Evolutionary conservation across 176 grass and related monocot genomes (phyloP).

Genomic region (Ensete ventricosum): DNA sequence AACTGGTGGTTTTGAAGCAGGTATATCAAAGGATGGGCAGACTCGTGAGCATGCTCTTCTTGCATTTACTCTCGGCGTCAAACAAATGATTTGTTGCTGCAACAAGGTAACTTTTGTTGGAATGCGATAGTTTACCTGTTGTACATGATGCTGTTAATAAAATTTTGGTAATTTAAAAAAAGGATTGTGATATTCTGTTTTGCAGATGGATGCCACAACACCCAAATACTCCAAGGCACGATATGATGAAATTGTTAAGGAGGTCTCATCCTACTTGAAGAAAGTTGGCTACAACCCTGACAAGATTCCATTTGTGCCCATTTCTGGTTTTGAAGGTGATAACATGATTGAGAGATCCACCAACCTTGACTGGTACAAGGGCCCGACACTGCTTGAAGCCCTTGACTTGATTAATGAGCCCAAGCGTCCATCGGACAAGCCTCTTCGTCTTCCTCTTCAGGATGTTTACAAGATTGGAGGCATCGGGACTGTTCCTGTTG

Average conservation of each 20-base stretch:
- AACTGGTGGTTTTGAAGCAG: slow-evolving; percentile 8
- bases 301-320: slow-evolving; percentile 1
- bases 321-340: slow-evolving; percentile 10
- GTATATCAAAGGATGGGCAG: slow-evolving; percentile 6
- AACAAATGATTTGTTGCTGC: slow-evolving; percentile 1
- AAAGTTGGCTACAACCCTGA: slow-evolving; percentile 6
- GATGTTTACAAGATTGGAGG: slow-evolving; percentile 13
- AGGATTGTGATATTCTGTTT: not conserved
- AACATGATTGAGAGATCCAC: slow-evolving; percentile 9
- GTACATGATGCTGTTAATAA: not conserved
- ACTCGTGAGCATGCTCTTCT: slow-evolving; percentile 5
- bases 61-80: slow-evolving; percentile 2
- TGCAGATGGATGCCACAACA: slow-evolving; percentile 6
- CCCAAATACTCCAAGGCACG: slow-evolving; percentile 3
- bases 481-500: slow-evolving; percentile 11
- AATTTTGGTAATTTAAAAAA: not conserved
- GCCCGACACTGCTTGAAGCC: not conserved
- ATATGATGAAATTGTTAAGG: slow-evolving; percentile 9
- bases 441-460: not conserved
- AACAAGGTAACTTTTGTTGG: not conserved
- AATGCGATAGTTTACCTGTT: not conserved
- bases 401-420: slow-evolving; percentile 1
- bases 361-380: slow-evolving; percentile 10
- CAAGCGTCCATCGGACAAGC: slow-evolving; percentile 1
- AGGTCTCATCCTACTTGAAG: slow-evolving; percentile 2